Conservation (phyloP, 75 land plant species). For the Larix kaempferi region DNA sequence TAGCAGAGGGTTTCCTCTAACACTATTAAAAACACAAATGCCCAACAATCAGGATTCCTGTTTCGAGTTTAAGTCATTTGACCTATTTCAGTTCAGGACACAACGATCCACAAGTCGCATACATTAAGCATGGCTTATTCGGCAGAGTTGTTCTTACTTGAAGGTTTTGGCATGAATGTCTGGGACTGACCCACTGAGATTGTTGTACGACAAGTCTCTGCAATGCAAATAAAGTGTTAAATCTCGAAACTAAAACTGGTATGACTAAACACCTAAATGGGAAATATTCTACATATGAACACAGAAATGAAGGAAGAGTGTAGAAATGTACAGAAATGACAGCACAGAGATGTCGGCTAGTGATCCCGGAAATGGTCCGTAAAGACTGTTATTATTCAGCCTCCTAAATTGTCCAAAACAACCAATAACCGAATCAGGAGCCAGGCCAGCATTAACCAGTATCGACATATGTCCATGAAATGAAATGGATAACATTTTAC, state of each 20-base stretch:
- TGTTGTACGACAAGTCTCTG: slow-evolving; percentile 75
- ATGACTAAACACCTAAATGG: neutral
- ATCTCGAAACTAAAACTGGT: neutral
- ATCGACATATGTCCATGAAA: neutral
- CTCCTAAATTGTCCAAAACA: slow-evolving; percentile 22
- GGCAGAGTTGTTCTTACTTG: slow-evolving; percentile 25
- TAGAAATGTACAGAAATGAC: slow-evolving; percentile 30
- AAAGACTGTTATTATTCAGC: slow-evolving; percentile 49
- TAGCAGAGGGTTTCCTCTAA: slow-evolving; percentile 50
- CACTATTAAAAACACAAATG: slow-evolving; percentile 25
- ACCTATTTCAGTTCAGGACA: neutral
- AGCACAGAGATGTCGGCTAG: slow-evolving; percentile 32
- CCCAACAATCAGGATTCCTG: neutral
- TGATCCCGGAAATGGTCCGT: slow-evolving; percentile 45
- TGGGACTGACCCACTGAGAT: slow-evolving; percentile 58
- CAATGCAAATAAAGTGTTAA: neutral
- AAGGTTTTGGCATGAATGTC: slow-evolving; percentile 47
- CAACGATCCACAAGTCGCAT: neutral
- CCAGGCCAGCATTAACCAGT: neutral
- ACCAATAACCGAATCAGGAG: neutral
- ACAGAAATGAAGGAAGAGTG: neutral
- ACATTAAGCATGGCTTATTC: neutral
- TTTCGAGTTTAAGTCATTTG: neutral
- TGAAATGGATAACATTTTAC: neutral
- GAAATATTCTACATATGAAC: neutral